Percentiles rank a stretch among this genome's conserved stretches.
These are phyloP conservation scores for Xylaria acuta DNA, from an alignment of 495 filamentous ascomycete species.

Conservation along the genomic window DNA sequence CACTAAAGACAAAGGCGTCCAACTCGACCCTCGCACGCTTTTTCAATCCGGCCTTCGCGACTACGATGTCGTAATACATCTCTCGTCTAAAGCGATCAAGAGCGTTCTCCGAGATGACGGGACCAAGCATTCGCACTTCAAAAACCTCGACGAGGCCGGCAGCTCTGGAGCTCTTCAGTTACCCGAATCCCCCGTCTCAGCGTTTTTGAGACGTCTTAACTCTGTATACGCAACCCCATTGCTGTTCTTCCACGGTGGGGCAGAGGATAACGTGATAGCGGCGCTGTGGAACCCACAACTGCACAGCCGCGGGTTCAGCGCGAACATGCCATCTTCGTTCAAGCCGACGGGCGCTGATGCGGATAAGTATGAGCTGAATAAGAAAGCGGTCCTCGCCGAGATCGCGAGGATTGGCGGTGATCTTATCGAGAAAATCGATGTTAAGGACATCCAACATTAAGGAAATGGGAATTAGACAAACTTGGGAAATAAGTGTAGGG, in stretches of 20 bases:
- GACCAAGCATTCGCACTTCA: slow-evolving; percentile 59
- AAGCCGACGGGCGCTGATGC: slow-evolving; percentile 47
- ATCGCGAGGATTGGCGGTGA: slow-evolving; percentile 74
- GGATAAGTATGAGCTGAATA: slow-evolving; percentile 68
- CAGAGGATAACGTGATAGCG: slow-evolving; percentile 65
- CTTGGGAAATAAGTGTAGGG: not conserved
- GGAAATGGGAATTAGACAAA: not conserved
- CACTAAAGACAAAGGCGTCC: slow-evolving; percentile 61
- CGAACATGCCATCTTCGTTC: slow-evolving; percentile 73
- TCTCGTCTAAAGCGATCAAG: slow-evolving; percentile 60
- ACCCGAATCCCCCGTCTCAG: slow-evolving; percentile 50
- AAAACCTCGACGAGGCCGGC: slow-evolving; percentile 67
- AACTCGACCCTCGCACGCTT: slow-evolving; percentile 65
- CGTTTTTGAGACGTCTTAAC: slow-evolving; percentile 67
- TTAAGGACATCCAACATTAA: not conserved
- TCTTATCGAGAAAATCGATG: slow-evolving; percentile 63
- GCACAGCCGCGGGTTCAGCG: slow-evolving; percentile 62
- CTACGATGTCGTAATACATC: slow-evolving; percentile 83
- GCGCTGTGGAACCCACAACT: slow-evolving; percentile 83
- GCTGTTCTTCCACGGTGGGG: slow-evolving; percentile 74
- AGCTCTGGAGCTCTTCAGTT: slow-evolving; percentile 51
- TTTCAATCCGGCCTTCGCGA: slow-evolving; percentile 73
- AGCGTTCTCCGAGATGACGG: slow-evolving; percentile 37
- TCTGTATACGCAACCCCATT: slow-evolving; percentile 65
- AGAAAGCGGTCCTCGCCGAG: slow-evolving; percentile 75